Evolutionary conservation across 257 asterid species (phyloP).

Genomic region (Solanum pinnatisectum): DNA sequence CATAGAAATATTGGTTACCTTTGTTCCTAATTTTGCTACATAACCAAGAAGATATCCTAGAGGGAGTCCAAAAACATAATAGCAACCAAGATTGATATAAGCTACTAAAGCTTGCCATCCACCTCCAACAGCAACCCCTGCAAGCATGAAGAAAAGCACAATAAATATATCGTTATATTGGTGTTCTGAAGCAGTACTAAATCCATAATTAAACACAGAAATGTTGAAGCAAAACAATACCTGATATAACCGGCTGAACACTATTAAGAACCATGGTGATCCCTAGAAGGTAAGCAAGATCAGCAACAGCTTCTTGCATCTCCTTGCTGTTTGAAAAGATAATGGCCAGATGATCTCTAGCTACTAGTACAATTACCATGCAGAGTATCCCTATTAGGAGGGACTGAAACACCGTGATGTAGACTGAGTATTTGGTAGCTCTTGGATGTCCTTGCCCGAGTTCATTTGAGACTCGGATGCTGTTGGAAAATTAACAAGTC

Average conservation of each 20-base stretch:
- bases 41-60: slow-evolving; percentile 62
- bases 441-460: slow-evolving; percentile 57
- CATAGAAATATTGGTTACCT: slow-evolving; percentile 12
- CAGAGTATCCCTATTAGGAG: slow-evolving; percentile 51
- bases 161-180: neutral
- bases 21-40: slow-evolving; percentile 42
- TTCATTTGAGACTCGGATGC: slow-evolving; percentile 60
- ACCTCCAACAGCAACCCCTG: slow-evolving; percentile 80
- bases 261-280: slow-evolving; percentile 78
- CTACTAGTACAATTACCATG: slow-evolving; percentile 39
- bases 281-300: slow-evolving; percentile 54
- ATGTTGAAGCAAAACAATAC: slow-evolving; percentile 1
- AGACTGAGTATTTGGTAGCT: slow-evolving; percentile 41
- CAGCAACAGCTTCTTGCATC: slow-evolving; percentile 56
- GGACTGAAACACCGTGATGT: slow-evolving; percentile 37
- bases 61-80: slow-evolving; percentile 62
- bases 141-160: neutral
- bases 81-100: slow-evolving; percentile 63
- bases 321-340: slow-evolving; percentile 51
- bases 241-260: slow-evolving; percentile 75
- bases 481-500: neutral
- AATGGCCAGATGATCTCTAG: slow-evolving; percentile 35
- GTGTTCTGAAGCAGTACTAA: neutral
- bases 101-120: slow-evolving; percentile 91
- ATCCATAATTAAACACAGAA: neutral